Base-by-base conservation (phyloP, 1,284 basidiomycete genomes). In the Ustilago shanxiensis region DNA sequence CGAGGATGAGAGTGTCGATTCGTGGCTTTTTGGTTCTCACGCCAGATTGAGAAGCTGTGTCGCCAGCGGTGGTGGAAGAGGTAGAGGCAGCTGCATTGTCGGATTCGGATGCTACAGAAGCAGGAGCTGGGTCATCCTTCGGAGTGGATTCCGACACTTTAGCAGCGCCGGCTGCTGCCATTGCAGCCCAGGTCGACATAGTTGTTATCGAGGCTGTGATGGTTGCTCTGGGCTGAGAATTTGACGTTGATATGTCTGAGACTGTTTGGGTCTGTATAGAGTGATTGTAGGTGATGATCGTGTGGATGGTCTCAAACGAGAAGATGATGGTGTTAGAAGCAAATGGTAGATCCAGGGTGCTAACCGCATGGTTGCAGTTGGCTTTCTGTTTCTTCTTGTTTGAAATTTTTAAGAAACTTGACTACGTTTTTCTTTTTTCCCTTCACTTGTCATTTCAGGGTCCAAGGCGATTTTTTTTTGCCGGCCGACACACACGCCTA, bases 1-100 rank as follows among this genome's bases (percentile, higher is more conserved):
- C 83, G 41, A 85, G 75, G 53, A 85, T 77, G 39, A 85, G 80
- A 22, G 73, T 65, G 58, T 85, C 72, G 67, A 85, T 84, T 55
- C 71, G 66, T 24, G 79, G 72, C 29, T 66, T 72, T 29, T 72
- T 71, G 26, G 53, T 64, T 35, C 70, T 35, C 11, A 72, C 70
- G 33, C 60, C 65, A 9, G 60, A 33, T 33, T 55, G 47, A 16
- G 60, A 67, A 14, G 44, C 20, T 13, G 53, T 45, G 5, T 55
- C 53, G 28, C 51, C 60, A 33, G 37, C 37, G 18, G 56, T 31
- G 20, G 37, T 41, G 24, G 70, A 72, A n/a, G n/a, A n/a, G 7
- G 60, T 60, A 7, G 70, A 72, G 33, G 65, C 66, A 49, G 60
- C 53, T 31, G 65, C 33, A 18, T 61, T 54, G 5, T 53, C 37